These are phyloP conservation scores for Meyerozyma guilliermondii DNA, from an alignment of 1,139 yeast species.

Conservation along the genomic window DNA sequence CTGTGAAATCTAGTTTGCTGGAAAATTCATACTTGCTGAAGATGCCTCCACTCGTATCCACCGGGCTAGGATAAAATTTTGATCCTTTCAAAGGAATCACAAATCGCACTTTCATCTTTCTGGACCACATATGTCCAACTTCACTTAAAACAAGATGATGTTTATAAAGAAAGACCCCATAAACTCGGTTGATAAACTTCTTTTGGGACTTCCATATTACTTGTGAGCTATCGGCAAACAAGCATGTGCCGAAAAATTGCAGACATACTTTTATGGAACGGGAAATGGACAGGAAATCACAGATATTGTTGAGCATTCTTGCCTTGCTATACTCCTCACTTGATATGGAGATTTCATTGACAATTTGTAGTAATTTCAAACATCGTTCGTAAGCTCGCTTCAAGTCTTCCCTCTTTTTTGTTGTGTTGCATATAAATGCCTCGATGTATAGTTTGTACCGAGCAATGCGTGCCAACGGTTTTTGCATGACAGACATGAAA, in stretches of 20 bases:
- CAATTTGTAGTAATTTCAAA: conserved; percentile 14
- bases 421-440: conserved; percentile 24
- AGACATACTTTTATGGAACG: conserved; percentile 15
- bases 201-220: conserved; percentile 31
- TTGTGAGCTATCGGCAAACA: conserved; percentile 35
- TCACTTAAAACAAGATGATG: conserved; percentile 38
- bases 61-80: conserved; percentile 15
- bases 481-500: conserved; percentile 45
- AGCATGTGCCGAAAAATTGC: conserved; percentile 37
- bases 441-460: conserved; percentile 49
- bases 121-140: conserved; percentile 11
- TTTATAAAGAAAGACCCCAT: conserved; percentile 46
- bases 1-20: conserved; percentile 45
- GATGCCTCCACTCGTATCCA: conserved; percentile 34
- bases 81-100: conserved; percentile 45
- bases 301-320: conserved; percentile 7
- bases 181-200: conserved; percentile 13
- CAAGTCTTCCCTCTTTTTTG: conserved; percentile 1
- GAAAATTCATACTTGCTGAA: conserved; percentile 23
- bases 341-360: conserved; percentile 21
- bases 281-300: conserved; percentile 12
- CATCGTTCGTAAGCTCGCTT: conserved; percentile 5
- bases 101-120: conserved; percentile 30
- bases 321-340: conserved; percentile 8
- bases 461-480: conserved; percentile 48